phyloP scores from a whole-genome alignment of 208 protist genomes.

The Phytomonas sp. region DNA sequence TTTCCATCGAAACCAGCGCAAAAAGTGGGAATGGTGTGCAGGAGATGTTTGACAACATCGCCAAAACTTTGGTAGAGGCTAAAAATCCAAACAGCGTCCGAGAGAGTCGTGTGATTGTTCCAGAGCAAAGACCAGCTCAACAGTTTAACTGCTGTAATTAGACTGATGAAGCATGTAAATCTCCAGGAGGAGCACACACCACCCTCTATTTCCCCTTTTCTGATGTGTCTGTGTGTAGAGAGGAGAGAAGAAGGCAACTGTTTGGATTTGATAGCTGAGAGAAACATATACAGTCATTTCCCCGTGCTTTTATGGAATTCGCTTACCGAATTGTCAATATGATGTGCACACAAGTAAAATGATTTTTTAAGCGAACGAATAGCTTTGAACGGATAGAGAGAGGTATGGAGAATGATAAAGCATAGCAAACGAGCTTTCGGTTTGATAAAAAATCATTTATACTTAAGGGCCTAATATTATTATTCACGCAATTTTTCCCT shows the following conservation, averaged over 20 bases:
- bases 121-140: constrained; percentile 13
- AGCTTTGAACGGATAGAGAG: not conserved
- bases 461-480: not conserved
- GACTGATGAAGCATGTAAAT: constrained; percentile 4
- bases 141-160: not conserved
- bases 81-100: constrained; percentile 59
- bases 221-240: too few relatives aligned
- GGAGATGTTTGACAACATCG: constrained; percentile 58
- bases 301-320: not conserved
- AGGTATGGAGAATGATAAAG: not conserved
- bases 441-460: not conserved
- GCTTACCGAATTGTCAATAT: not conserved
- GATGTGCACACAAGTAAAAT: not conserved
- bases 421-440: not conserved
- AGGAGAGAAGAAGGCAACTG: not conserved
- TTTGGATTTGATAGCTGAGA: not conserved
- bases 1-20: constrained; percentile 68
- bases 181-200: not conserved
- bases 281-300: not conserved
- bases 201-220: not conserved
- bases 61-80: constrained; percentile 32
- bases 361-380: not conserved
- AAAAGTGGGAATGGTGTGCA: constrained; percentile 58
- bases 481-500: not conserved
- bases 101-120: constrained; percentile 51